Base-by-base conservation (phyloP, 306 rosid species). In the Cucumis cinereus region DNA sequence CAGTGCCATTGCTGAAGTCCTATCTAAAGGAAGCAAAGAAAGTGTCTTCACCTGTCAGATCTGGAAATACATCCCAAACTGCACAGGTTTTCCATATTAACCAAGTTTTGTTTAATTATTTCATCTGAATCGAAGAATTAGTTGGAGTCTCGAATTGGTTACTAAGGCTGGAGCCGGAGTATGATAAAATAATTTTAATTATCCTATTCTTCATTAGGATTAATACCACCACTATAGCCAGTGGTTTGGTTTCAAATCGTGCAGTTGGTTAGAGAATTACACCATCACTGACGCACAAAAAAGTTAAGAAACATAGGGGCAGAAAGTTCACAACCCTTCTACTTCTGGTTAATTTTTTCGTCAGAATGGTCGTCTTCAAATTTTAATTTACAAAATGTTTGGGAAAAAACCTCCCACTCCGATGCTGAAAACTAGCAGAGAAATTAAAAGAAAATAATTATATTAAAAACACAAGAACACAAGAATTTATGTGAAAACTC, bases 1-100 rank as follows among this genome's bases (percentile, higher is more conserved):
- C 98, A 12, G 88, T 95, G 81, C 85, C 97, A 79, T 80, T 95
- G 45, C 89, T 95, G 75, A 92, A 92, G 73, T 92, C 96, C 74
- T 95, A 92, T 85, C 82, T 95, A 87, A 89, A 88, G 86, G 99
- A 92, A 81, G 96, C 99, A 49, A 89, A 88, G 80, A 95, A 95
- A 81, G 76, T 81, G 71, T 79, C 87, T 76, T 90, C 98, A 54
- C 90, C 93, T 0, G 85, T 84, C 80, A 95, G 83, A 88, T 81
- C 90, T 81, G 93, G 84, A 73, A 90, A 86, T 86, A 78, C 93
- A 41, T 88, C 92, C 82, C 92, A 97, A 66, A 80, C 96, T 20
- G 83, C 83, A 10, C 98, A 90, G 97, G 99, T 28, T 45, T 63
- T 71, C 38, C 71, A 28, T 67, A 41, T 55, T 13, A 40, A 67